phyloP scores from a whole-genome alignment of 495 filamentous ascomycete species.

The Penicillium cosmopolitanum region DNA sequence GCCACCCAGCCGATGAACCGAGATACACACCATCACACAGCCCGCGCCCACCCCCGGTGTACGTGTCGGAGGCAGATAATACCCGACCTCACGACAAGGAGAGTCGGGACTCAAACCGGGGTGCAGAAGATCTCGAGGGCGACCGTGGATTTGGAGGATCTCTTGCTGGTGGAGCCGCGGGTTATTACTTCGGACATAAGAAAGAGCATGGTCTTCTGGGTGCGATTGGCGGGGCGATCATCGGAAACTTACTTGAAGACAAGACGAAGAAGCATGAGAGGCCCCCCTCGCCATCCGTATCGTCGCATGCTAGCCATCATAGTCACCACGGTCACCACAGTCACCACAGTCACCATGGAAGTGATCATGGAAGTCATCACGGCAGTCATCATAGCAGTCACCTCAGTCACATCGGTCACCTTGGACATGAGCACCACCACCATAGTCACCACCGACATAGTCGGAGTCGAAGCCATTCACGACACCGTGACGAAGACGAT shows the following conservation, averaged over 20 bases:
- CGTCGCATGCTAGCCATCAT: constrained; percentile 21
- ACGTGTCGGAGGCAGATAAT: constrained; percentile 23
- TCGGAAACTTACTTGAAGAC: constrained; percentile 49
- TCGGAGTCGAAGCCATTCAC: constrained; percentile 25
- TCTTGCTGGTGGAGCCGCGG: constrained; percentile 50
- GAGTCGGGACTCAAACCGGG: constrained; percentile 11
- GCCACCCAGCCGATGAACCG: constrained; percentile 25
- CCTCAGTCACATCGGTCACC: constrained; percentile 21
- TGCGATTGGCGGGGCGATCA: constrained; percentile 51
- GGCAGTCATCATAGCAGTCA: constrained; percentile 14
- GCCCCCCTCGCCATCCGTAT: constrained; percentile 13
- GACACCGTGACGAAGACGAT: constrained; percentile 19
- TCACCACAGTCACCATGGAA: constrained; percentile 21
- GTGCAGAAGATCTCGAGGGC: constrained; percentile 31
- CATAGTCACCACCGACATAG: constrained; percentile 32
- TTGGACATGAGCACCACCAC: constrained; percentile 20
- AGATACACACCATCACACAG: constrained; percentile 27
- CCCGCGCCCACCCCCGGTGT: constrained; percentile 22
- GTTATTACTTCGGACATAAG: constrained; percentile 51
- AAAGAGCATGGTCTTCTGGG: constrained; percentile 52
- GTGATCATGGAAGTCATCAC: constrained; percentile 22
- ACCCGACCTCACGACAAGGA: not conserved
- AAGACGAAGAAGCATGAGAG: constrained; percentile 40
- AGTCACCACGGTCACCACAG: constrained; percentile 19
- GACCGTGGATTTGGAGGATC: constrained; percentile 50